These are phyloP conservation scores for Colletotrichum navitas DNA, from an alignment of 2,329 filamentous ascomycete species.

Conservation along the genomic window DNA sequence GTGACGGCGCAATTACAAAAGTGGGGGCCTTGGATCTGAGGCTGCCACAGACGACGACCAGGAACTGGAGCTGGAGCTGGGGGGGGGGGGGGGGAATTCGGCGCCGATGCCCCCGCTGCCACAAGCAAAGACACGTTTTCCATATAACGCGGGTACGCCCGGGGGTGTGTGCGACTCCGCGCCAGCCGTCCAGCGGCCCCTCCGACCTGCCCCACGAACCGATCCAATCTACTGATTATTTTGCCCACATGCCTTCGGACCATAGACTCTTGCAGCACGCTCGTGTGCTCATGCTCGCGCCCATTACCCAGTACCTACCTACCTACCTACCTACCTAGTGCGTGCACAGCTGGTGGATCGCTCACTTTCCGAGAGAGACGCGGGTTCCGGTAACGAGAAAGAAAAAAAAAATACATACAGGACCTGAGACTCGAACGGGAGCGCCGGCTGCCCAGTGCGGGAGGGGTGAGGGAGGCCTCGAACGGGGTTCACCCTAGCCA, in stretches of 20 bases:
- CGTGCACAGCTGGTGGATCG: background rate
- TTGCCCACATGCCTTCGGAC: background rate
- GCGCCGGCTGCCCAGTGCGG: conserved; percentile 24
- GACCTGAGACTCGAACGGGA: conserved; percentile 28
- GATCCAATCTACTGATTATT: conserved; percentile 27
- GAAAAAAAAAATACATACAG: too few species aligned
- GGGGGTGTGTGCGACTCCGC: background rate
- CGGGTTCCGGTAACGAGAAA: conserved; percentile 21
- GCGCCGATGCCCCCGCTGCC: conserved; percentile 16
- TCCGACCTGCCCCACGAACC: conserved; percentile 30
- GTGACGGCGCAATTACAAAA: conserved; percentile 27
- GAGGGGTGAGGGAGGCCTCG: background rate
- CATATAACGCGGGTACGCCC: conserved; percentile 3
- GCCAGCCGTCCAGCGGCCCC: conserved; percentile 28
- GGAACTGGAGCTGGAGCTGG: conserved; percentile 23
- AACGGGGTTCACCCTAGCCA: conserved; percentile 2
- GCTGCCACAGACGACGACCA: background rate
- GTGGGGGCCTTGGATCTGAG: conserved; percentile 9
- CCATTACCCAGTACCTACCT: too few species aligned
- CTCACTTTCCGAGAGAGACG: background rate
- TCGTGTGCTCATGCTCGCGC: background rate
- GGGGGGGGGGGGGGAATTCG: background rate
- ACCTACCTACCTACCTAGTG: background rate
- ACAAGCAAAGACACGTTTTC: conserved; percentile 22
- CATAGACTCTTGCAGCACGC: background rate